Evolutionary conservation across 2,329 filamentous ascomycete genomes (phyloP).

Genomic region (Cercospora citrullina): DNA sequence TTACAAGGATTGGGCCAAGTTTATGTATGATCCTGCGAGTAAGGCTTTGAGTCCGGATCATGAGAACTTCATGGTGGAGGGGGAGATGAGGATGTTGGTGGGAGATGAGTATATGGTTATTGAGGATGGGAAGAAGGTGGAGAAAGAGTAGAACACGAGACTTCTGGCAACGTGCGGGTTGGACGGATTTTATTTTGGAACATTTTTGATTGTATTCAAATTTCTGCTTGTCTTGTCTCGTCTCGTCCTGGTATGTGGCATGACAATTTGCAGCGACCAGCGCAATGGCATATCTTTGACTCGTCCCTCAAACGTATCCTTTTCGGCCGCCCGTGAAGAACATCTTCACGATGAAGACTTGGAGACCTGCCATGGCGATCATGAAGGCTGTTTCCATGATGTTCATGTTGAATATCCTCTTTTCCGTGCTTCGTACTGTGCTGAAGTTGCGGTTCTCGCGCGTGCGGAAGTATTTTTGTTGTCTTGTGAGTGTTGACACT

Average conservation of each 20-base stretch:
- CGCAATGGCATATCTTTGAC: not conserved
- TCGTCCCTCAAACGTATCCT: conserved; percentile 44
- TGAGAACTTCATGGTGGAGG: conserved; percentile 41
- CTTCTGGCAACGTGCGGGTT: not conserved
- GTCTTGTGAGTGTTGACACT: conserved; percentile 88
- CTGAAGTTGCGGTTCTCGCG: conserved; percentile 98
- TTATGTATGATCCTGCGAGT: conserved; percentile 49
- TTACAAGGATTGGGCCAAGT: conserved; percentile 48
- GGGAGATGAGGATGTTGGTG: conserved; percentile 48
- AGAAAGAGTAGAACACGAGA: not conserved
- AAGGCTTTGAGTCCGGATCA: conserved; percentile 43
- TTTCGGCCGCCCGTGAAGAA: conserved; percentile 91
- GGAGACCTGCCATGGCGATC: conserved; percentile 89
- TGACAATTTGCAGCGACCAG: conserved; percentile 16
- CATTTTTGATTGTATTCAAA: not conserved
- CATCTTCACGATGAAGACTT: conserved; percentile 96
- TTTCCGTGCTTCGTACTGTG: conserved; percentile 94
- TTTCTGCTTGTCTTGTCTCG: conserved; percentile 1
- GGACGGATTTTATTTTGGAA: no score
- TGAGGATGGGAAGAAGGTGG: conserved; percentile 13
- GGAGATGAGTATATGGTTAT: conserved; percentile 45
- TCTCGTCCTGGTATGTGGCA: conserved; percentile 4
- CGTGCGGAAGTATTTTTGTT: conserved; percentile 99
- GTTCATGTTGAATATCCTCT: conserved; percentile 95
- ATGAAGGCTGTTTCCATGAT: conserved; percentile 90